Conservation (phyloP, 2,329 filamentous ascomycete genomes). For the Simplicillium aogashimaense region DNA sequence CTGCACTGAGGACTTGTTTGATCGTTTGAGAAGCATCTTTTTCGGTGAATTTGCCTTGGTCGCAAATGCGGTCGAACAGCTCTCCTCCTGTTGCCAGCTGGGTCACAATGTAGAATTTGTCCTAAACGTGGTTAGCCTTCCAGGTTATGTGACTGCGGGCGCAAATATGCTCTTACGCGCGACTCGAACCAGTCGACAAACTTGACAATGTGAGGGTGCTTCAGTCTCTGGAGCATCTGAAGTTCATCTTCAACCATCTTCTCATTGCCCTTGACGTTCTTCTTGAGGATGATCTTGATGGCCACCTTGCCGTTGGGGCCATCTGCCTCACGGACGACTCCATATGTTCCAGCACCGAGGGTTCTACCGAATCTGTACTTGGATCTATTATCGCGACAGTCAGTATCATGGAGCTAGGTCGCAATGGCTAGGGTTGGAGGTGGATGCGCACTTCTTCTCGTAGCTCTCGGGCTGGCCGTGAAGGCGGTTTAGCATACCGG, state of each 20-base stretch:
- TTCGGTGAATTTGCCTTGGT: slow-evolving; percentile 96
- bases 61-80: slow-evolving; percentile 95
- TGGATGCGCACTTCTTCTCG: slow-evolving; percentile 72
- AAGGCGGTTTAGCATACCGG: slow-evolving; percentile 88
- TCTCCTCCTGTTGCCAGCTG: slow-evolving; percentile 93
- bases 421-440: not conserved
- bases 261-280: slow-evolving; percentile 97
- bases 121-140: slow-evolving; percentile 38
- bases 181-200: slow-evolving; percentile 99
- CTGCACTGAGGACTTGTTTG: slow-evolving; percentile 82
- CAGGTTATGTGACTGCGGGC: not conserved
- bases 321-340: slow-evolving; percentile 93
- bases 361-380: slow-evolving; percentile 90
- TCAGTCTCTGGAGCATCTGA: slow-evolving; percentile 79
- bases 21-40: slow-evolving; percentile 97
- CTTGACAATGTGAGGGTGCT: slow-evolving; percentile 91
- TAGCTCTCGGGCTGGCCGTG: slow-evolving; percentile 96
- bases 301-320: slow-evolving; percentile 77
- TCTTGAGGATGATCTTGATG: slow-evolving; percentile 98
- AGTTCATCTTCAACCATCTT: slow-evolving; percentile 98
- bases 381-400: slow-evolving; percentile 39
- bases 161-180: slow-evolving; percentile 48
- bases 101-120: slow-evolving; percentile 99
- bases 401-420: slow-evolving; percentile 4
- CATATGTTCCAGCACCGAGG: slow-evolving; percentile 93